Evolutionary conservation across 805 yeast species (phyloP), one percentile per base, ranked within the genome.

Genomic region (Saccharomycopsis sp.): DNA sequence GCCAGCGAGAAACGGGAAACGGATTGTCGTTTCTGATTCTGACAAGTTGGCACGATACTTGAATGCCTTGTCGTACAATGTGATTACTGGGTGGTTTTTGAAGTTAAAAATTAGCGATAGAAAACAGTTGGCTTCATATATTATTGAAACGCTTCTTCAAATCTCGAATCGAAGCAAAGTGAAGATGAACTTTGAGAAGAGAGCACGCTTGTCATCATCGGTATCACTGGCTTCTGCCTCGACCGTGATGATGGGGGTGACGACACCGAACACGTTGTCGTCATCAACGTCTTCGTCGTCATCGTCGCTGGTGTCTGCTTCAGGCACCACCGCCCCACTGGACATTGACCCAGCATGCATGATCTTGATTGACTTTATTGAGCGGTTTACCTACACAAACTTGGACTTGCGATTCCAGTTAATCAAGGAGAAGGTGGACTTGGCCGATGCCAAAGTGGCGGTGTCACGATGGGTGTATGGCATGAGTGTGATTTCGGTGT

Each of bases 71-170:
- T 81, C 94, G 0, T 82, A 79, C 53, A 69, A 67, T 36, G 81
- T 83, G 2, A 73, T 86, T 19, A 63, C 80, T 1, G 67, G 70
- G 32, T 82, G 94, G 88, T 84, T 77, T 49, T 59, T 84, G 50
- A 73, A 77, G 42, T 69, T 85, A 54, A 67, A 68, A 13, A 45
- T 78, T 45, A 60, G 59, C n/a, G 77, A 77, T 36, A 65, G 95
- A 32, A 67, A 68, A 37, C 64, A 67, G 27, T 52, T 84, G 27
- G 72, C 81, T 1, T 69, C 84, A 2, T 86, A 74, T 52, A 66
- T 86, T 9, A 66, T 76, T 29, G 69, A 73, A 42, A 76, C 74
- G 47, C 22, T 47, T 16, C 55, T 85, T 40, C 45, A 45, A 18
- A 18, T 45, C 22, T 32, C 30, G 15, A 32, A 35, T 7, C 36